A percentile compares a stretch with the other conserved stretches of the same genome.
Conservation (phyloP, 139 green algal species). For the Tetradesmus lagerheimii region DNA sequence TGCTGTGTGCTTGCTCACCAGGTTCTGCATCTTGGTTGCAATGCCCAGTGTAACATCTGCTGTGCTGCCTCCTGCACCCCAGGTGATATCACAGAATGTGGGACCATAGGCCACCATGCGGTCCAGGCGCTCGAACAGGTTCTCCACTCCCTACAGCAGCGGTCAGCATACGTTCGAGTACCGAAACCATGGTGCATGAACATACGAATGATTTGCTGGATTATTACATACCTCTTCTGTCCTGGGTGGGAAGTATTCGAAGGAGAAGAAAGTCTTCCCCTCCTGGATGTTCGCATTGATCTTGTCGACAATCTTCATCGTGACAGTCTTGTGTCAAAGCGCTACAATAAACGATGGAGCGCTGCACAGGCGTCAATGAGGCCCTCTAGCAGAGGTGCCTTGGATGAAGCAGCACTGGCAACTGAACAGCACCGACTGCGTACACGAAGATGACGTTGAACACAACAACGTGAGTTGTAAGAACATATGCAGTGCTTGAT, state of each 20-base stretch:
- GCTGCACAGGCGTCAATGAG: not conserved
- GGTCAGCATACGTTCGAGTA: not conserved
- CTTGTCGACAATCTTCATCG: constrained; percentile 95
- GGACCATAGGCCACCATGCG: constrained; percentile 88
- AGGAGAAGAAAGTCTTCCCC: constrained; percentile 92
- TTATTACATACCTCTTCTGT: constrained; percentile 86
- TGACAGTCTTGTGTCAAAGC: not conserved
- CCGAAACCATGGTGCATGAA: not conserved
- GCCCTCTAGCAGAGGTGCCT: not conserved
- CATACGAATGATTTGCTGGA: not conserved
- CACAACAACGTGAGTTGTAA: no score
- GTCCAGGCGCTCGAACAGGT: constrained; percentile 93
- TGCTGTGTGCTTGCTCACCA: constrained; percentile 63
- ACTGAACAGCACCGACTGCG: not conserved
- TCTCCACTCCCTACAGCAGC: constrained; percentile 86
- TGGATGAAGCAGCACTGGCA: not conserved
- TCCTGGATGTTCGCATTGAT: constrained; percentile 80
- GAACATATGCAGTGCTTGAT: not conserved
- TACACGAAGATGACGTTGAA: not conserved
- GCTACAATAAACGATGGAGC: not conserved
- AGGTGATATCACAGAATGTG: constrained; percentile 98
- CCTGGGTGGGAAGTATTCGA: constrained; percentile 97
- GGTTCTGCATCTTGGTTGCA: constrained; percentile 94
- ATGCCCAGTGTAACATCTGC: constrained; percentile 97
- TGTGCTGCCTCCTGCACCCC: constrained; percentile 96